Evolutionary conservation across 495 filamentous ascomycete species (phyloP).

Genomic region (Talaromyces adpressus): DNA sequence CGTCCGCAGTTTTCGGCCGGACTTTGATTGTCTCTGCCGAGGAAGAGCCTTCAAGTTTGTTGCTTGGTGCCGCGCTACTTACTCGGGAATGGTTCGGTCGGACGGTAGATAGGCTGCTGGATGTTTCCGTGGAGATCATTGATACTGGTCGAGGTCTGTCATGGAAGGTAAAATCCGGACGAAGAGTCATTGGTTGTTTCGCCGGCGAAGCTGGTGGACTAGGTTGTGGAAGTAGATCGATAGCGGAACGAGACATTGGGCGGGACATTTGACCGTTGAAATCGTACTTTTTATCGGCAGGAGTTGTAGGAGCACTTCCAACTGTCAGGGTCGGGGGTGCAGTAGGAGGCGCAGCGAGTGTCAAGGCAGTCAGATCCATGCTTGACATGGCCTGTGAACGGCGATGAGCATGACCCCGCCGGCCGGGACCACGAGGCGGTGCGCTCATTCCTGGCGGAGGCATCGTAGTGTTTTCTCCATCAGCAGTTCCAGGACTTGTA

Average conservation of each 20-base stretch:
- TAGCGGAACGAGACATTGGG: constrained; percentile 31
- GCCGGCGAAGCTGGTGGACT: constrained; percentile 31
- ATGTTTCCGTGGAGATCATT: constrained; percentile 65
- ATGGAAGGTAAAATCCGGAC: constrained; percentile 45
- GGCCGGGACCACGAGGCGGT: constrained; percentile 34
- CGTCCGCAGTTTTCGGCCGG: constrained; percentile 46
- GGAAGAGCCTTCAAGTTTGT: constrained; percentile 18
- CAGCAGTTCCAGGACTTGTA: constrained; percentile 56
- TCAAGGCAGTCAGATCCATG: constrained; percentile 69
- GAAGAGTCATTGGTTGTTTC: constrained; percentile 21
- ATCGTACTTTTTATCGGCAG: constrained; percentile 39
- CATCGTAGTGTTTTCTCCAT: constrained; percentile 39
- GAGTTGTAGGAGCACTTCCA: constrained; percentile 63
- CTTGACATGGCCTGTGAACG: constrained; percentile 83
- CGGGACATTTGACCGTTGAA: constrained; percentile 24
- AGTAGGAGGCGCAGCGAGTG: constrained; percentile 45
- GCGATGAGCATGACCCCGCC: constrained; percentile 74
- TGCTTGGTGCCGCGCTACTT: constrained; percentile 11
- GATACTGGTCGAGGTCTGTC: constrained; percentile 70
- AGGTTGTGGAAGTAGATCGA: constrained; percentile 20
- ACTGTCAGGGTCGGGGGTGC: constrained; percentile 23
- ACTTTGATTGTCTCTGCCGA: neutral
- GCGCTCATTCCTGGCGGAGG: constrained; percentile 37
- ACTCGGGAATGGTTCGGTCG: constrained; percentile 30
- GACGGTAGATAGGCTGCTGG: constrained; percentile 55